Evolutionary conservation across 495 filamentous ascomycete genomes (phyloP).

Genomic region (Aspergillus nidulans): DNA sequence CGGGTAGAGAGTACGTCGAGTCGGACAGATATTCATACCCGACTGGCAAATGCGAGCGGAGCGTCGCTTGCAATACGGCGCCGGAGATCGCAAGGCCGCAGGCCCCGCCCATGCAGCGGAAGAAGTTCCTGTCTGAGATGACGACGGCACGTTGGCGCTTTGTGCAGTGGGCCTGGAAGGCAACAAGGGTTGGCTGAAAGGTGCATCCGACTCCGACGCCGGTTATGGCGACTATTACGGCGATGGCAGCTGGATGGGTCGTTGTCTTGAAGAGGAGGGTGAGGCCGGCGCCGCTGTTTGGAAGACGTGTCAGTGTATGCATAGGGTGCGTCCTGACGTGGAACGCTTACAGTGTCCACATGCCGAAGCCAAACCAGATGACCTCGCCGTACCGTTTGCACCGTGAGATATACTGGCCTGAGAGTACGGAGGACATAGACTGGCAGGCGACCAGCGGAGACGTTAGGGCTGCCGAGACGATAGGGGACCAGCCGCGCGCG

Average conservation of each 20-base stretch:
- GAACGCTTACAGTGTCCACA: conserved; percentile 46
- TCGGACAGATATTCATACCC: conserved; percentile 37
- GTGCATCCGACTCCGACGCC: conserved; percentile 55
- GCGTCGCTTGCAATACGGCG: conserved; percentile 48
- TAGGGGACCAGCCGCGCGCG: conserved; percentile 46
- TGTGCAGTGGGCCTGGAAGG: conserved; percentile 56
- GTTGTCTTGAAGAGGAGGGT: conserved; percentile 45
- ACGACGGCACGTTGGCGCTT: conserved; percentile 57
- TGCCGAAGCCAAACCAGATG: conserved; percentile 51
- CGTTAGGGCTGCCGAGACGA: conserved; percentile 46
- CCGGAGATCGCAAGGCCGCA: conserved; percentile 58
- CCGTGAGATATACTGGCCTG: conserved; percentile 55
- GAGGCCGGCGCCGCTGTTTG: conserved; percentile 45
- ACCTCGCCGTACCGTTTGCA: conserved; percentile 54
- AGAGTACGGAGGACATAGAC: conserved; percentile 46
- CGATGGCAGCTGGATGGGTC: conserved; percentile 47
- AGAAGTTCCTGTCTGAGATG: conserved; percentile 60
- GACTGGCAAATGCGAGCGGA: conserved; percentile 42
- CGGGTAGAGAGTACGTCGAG: conserved; percentile 41
- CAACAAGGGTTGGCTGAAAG: conserved; percentile 60
- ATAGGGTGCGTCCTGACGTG: background rate
- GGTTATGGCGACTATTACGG: conserved; percentile 47
- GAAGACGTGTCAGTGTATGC: background rate
- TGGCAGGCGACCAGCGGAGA: conserved; percentile 52
- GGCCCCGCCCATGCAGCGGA: conserved; percentile 56